These are phyloP conservation scores for Coniosporium apollinis DNA, from an alignment of 495 filamentous ascomycete species.

Conservation along the genomic window DNA sequence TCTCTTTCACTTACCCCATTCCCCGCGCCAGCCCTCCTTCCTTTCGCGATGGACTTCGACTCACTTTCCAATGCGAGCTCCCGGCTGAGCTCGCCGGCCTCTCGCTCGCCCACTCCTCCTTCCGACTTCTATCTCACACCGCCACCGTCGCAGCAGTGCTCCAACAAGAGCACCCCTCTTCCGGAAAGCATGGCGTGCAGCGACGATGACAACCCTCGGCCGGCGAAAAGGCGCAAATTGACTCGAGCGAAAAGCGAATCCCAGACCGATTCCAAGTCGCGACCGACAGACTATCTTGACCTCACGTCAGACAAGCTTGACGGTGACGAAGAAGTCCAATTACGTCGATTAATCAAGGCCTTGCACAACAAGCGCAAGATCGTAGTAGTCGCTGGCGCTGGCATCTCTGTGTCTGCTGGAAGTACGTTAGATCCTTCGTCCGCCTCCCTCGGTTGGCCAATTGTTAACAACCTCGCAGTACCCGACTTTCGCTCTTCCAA, in stretches of 20 bases:
- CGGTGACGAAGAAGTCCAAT: slow-evolving; percentile 35
- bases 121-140: slow-evolving; percentile 35
- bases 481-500: slow-evolving; percentile 88
- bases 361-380: slow-evolving; percentile 85
- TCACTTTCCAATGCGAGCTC: slow-evolving; percentile 30
- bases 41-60: slow-evolving; percentile 1
- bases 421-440: slow-evolving; percentile 44
- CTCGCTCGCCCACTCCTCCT: slow-evolving; percentile 39
- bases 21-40: background rate
- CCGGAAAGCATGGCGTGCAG: slow-evolving; percentile 16
- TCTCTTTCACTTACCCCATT: background rate
- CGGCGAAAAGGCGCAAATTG: slow-evolving; percentile 56
- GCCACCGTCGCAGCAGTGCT: slow-evolving; percentile 41
- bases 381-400: slow-evolving; percentile 88
- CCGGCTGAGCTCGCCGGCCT: slow-evolving; percentile 37
- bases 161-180: slow-evolving; percentile 18
- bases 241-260: slow-evolving; percentile 2
- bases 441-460: background rate
- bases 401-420: slow-evolving; percentile 90
- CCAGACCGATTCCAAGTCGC: slow-evolving; percentile 52
- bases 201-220: slow-evolving; percentile 39
- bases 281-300: slow-evolving; percentile 62
- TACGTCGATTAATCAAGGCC: slow-evolving; percentile 55
- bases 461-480: slow-evolving; percentile 34
- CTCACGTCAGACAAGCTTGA: slow-evolving; percentile 32